Conservation (phyloP, 495 filamentous ascomycete genomes). For the Penicillium tannophilum region DNA sequence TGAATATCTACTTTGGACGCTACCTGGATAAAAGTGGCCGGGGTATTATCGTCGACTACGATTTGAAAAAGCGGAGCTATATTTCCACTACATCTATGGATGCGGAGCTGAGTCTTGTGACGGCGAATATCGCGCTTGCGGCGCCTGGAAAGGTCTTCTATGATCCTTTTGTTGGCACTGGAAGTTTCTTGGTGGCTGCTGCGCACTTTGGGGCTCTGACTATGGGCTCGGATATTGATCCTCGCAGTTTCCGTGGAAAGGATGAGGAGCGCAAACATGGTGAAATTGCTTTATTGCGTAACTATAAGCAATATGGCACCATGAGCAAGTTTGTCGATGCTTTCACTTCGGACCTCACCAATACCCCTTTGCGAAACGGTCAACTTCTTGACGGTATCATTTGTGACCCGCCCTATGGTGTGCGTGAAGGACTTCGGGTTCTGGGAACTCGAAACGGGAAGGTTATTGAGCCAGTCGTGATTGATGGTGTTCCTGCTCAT, state of each 20-base stretch:
- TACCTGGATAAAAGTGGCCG: constrained; percentile 64
- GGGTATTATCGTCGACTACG: constrained; percentile 70
- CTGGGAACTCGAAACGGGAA: constrained; percentile 74
- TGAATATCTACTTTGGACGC: constrained; percentile 69
- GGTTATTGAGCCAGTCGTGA: constrained; percentile 59
- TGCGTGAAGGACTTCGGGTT: constrained; percentile 87
- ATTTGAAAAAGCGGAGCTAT: constrained; percentile 88
- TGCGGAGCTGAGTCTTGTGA: constrained; percentile 86
- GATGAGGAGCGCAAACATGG: constrained; percentile 43
- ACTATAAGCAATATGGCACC: constrained; percentile 84
- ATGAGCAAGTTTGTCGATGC: constrained; percentile 64
- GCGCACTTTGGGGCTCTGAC: constrained; percentile 84
- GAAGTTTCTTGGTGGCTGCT: constrained; percentile 82
- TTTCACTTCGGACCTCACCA: constrained; percentile 86
- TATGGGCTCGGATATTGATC: constrained; percentile 91
- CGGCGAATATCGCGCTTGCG: constrained; percentile 85
- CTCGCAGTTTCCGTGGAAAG: constrained; percentile 77
- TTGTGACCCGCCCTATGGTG: constrained; percentile 98
- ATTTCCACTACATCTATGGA: constrained; percentile 98
- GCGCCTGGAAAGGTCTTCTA: constrained; percentile 81
- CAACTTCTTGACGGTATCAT: constrained; percentile 82
- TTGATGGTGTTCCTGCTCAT: constrained; percentile 72
- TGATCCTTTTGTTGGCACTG: constrained; percentile 94
- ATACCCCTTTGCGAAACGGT: constrained; percentile 68
- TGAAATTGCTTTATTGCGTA: constrained; percentile 60